Percentiles rank a stretch among this genome's conserved stretches.
Evolutionary conservation across 331 rosid genomes (phyloP).

Genomic region (Acacia pycnantha): DNA sequence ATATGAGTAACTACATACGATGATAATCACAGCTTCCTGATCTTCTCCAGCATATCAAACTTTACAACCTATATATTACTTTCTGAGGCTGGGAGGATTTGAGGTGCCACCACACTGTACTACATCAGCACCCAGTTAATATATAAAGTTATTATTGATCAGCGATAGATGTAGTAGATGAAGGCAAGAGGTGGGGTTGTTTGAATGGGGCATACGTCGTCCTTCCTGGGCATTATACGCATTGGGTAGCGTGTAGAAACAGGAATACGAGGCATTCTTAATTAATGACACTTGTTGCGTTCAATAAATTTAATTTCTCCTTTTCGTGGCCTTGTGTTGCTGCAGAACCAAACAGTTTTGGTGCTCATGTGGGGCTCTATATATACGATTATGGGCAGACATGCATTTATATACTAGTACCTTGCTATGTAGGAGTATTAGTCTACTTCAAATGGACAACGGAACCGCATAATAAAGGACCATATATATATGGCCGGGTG

Average conservation of each 20-base stretch:
- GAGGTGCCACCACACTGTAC: background rate
- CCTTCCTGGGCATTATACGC: no score
- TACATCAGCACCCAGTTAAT: no score
- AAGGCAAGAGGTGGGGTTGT: background rate
- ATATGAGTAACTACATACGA: background rate
- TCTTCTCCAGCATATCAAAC: background rate
- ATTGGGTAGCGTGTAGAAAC: background rate
- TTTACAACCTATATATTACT: background rate
- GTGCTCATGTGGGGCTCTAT: background rate
- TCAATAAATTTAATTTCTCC: background rate
- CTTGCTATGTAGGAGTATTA: no score
- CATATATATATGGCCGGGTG: no score
- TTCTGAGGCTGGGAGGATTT: background rate
- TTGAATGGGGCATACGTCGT: no score
- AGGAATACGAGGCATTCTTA: background rate
- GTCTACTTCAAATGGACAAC: no score
- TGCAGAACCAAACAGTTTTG: conserved; percentile 35
- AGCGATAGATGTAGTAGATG: background rate
- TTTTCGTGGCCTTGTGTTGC: background rate
- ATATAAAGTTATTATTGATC: background rate
- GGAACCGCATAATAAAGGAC: background rate
- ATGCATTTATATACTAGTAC: no score
- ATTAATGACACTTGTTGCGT: background rate
- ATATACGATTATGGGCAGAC: no score
- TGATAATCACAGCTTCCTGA: background rate